These are phyloP conservation scores for Scleromitrula shiraiana DNA, from an alignment of 2,329 filamentous ascomycete genomes.

Conservation along the genomic window DNA sequence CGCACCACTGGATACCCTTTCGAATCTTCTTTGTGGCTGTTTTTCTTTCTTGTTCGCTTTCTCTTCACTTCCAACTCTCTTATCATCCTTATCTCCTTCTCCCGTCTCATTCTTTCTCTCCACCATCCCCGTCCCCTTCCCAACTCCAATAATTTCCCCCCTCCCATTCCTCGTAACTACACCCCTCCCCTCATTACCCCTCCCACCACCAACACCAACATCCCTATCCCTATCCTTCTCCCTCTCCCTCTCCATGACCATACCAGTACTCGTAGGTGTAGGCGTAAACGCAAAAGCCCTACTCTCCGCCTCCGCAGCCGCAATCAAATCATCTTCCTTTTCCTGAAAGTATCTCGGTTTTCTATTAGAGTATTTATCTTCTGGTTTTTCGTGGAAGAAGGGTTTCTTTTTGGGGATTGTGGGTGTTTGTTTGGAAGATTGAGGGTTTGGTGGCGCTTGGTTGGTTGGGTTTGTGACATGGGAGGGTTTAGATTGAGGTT, in stretches of 20 bases:
- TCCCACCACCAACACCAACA: no score
- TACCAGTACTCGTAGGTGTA: no score
- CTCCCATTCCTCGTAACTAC: no score
- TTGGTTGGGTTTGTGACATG: background rate
- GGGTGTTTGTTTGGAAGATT: background rate
- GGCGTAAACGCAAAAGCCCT: constrained; percentile 3
- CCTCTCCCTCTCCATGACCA: background rate
- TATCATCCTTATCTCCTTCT: background rate
- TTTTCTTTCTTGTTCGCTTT: no score
- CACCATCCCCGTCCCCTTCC: background rate
- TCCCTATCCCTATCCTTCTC: background rate
- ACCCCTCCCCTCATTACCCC: no score
- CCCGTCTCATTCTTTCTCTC: background rate
- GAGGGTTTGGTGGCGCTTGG: background rate
- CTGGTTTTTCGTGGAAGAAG: background rate
- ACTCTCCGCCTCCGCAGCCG: constrained; percentile 20
- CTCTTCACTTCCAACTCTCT: background rate
- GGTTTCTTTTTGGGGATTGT: background rate
- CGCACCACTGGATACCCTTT: constrained; percentile 11
- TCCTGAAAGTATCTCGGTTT: constrained; percentile 22
- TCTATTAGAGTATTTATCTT: constrained; percentile 6
- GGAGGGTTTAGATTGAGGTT: background rate
- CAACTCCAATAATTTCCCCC: background rate
- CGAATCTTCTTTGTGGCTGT: constrained; percentile 12
- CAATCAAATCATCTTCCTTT: constrained; percentile 21